Base-by-base conservation (phyloP, 2,329 filamentous ascomycete species). In the Aspergillus piperis region DNA sequence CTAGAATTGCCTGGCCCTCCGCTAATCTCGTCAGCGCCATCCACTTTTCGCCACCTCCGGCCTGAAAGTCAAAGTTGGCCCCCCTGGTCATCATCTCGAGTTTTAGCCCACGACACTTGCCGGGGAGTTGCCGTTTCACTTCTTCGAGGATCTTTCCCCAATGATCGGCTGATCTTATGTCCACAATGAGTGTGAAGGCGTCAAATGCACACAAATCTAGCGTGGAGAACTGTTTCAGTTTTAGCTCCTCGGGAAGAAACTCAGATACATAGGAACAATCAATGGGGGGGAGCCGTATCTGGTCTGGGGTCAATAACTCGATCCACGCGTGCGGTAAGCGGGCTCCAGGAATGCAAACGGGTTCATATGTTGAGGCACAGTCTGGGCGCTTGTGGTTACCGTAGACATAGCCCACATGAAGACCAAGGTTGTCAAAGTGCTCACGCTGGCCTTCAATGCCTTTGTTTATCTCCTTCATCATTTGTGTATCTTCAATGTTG, bases 251-350 rank as follows among this genome's bases (percentile, higher is more conserved):
- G 0, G 25, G 2, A 0, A 66, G 66, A 2, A 78, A 64, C 41
- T 79, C 74, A 2, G 59, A 30, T 58, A 77, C 65, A 51, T 78
- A 79, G 0, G 75, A 76, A 0, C 69, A 66, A 42, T 79, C 71
- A 7, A 78, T 68, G 0, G 71, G 65, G 0, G 61, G 32, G 2
- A 70, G 60, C 3, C 30, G 25, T 11, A 63, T 44, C 5, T 39
- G 10, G 5, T 54, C 15, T 0, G 7, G 2, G 4, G 11, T 25
- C 4, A 54, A 47, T 4, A 55, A 36, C 13, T 23, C 30, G 13
- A 80, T 73, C 77, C 78, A 81, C 1, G 73, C 71, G 63, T 81
- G 78, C 3, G 78, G 77, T 5, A 80, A 57, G 36, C 78, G 68
- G 6, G 77, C 79, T 0, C 79, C 78, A 0, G 69, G 55, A 0